phyloP scores from a whole-genome alignment of 257 asterid species.

The Plantago elongata region DNA sequence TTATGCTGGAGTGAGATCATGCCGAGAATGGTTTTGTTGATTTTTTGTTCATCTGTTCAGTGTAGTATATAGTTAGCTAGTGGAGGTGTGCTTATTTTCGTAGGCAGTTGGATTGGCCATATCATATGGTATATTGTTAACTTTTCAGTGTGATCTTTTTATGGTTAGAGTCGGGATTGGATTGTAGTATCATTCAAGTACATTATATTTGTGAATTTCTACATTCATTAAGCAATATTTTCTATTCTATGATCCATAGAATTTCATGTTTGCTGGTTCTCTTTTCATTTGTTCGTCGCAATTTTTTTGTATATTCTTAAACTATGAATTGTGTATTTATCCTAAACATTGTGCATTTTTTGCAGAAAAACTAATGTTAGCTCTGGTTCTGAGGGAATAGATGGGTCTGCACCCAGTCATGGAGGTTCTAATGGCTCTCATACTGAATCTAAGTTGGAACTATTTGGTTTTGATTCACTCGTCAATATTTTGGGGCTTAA shows the following conservation, averaged over 20 bases:
- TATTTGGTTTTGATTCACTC: conserved; percentile 95
- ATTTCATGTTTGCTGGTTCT: background rate
- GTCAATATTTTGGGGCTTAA: conserved; percentile 95
- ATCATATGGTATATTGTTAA: conserved; percentile 1
- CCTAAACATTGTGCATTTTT: conserved; percentile 29
- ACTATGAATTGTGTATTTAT: conserved; percentile 13
- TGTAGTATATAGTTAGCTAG: background rate
- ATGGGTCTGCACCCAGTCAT: conserved; percentile 44
- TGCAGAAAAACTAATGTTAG: conserved; percentile 54
- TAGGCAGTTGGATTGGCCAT: background rate
- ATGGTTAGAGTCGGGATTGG: too few relatives aligned
- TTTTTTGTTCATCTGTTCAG: background rate
- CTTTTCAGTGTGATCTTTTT: background rate
- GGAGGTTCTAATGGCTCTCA: conserved; percentile 56
- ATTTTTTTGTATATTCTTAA: background rate
- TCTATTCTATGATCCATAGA: too few relatives aligned
- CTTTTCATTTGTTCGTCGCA: background rate
- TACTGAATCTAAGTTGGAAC: conserved; percentile 79
- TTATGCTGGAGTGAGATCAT: background rate
- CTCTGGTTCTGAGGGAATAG: conserved; percentile 48
- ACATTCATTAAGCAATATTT: too few relatives aligned
- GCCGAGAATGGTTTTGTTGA: background rate
- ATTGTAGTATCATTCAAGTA: too few relatives aligned
- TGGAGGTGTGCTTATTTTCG: too few relatives aligned
- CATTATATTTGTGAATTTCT: too few relatives aligned